Conservation (phyloP, 2,329 filamentous ascomycete species). For the Diaporthe helianthi region DNA sequence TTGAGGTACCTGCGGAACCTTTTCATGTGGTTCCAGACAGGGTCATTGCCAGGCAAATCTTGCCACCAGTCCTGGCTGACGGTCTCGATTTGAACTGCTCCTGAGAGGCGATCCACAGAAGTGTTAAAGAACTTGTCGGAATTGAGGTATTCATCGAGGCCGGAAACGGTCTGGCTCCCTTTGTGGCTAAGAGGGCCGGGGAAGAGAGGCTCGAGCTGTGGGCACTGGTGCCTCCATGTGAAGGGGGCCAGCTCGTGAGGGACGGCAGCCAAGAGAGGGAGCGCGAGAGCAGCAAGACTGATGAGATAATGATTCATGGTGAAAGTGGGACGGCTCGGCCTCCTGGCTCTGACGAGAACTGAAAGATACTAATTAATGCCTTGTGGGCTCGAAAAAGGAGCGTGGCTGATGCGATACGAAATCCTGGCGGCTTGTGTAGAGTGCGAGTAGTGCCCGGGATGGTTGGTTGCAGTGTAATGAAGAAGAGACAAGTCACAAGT, state of each 20-base stretch:
- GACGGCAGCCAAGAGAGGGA: neutral
- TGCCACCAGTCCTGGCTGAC: conserved; percentile 40
- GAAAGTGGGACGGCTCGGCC: no score
- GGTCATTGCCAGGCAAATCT: conserved; percentile 7
- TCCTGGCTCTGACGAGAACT: neutral
- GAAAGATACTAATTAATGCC: neutral
- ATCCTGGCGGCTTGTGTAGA: neutral
- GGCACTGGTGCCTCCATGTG: conserved; percentile 35
- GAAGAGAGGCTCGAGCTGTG: conserved; percentile 38
- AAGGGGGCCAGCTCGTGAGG: neutral
- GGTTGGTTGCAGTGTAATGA: neutral
- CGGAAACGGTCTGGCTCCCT: conserved; percentile 32
- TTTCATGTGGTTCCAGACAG: conserved; percentile 14
- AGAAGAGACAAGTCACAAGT: neutral
- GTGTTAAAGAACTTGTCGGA: conserved; percentile 38
- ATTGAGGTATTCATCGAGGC: conserved; percentile 37
- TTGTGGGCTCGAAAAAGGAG: neutral
- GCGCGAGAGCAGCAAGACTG: neutral
- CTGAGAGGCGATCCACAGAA: conserved; percentile 41
- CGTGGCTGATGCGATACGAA: neutral
- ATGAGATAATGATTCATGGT: neutral
- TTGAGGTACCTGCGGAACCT: conserved; percentile 17
- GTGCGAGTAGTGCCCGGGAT: neutral
- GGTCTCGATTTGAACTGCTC: conserved; percentile 44
- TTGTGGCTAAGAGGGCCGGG: conserved; percentile 38